Evolutionary conservation across 1,284 basidiomycete genomes (phyloP).

Genomic region (Tilletia horrida): DNA sequence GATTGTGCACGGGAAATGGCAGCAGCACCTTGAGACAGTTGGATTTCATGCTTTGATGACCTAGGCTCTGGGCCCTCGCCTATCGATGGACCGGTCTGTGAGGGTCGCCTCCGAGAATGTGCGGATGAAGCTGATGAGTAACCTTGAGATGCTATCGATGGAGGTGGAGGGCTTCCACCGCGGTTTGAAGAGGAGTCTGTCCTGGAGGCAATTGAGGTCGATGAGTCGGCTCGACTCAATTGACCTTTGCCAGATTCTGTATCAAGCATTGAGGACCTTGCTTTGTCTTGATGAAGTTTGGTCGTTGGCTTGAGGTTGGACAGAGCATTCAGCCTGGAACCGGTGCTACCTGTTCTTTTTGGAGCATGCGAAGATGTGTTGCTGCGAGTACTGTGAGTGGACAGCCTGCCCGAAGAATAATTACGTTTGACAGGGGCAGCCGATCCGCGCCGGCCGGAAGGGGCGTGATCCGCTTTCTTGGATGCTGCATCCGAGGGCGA

Average conservation of each 20-base stretch:
- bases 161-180: background rate
- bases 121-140: background rate
- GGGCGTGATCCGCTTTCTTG: background rate
- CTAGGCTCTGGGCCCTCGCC: too few species aligned
- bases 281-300: conserved; percentile 37
- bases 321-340: conserved; percentile 40
- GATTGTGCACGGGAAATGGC: too few species aligned
- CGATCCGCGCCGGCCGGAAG: too few species aligned
- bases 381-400: background rate
- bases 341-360: conserved; percentile 32
- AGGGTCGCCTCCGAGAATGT: background rate
- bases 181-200: background rate
- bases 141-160: background rate
- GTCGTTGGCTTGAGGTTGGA: conserved; percentile 48
- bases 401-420: conserved; percentile 5
- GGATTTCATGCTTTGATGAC: too few species aligned
- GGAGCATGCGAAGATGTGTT: conserved; percentile 31
- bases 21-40: too few species aligned
- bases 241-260: background rate
- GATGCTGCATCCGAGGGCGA: background rate
- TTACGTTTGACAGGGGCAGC: background rate
- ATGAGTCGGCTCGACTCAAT: conserved; percentile 1
- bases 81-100: too few species aligned
- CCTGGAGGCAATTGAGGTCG: background rate
- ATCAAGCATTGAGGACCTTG: background rate